Evolutionary conservation across 2,329 filamentous ascomycete species (phyloP), one percentile per base, ranked within the genome.

Genomic region (Monosporascus sp.): DNA sequence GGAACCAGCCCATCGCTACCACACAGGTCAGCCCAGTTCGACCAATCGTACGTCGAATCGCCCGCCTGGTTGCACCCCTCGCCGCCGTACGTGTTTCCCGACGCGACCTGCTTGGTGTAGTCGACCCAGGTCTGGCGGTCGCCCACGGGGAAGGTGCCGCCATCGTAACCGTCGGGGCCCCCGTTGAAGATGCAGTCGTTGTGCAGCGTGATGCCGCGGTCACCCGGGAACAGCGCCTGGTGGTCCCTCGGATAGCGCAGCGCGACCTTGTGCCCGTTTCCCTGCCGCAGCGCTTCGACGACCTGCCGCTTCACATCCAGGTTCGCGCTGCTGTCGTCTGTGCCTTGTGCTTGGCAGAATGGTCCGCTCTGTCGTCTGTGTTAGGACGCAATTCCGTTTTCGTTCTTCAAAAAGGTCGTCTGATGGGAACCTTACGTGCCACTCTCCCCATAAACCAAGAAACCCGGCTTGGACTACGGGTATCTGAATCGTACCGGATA

Each of bases 151-250:
- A 51, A 58, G 8, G 55, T 59, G 26, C 57, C 57, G 31, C 57
- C 52, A 38, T 57, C 57, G 37, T 44, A n/a, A 8, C 55, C 57
- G 7, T 37, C 37, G 2, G 55, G 60, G 67, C 73, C 24, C 65
- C 63, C 8, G 65, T 64, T 17, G 65, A 63, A n/a, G 63, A 65
- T 24, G 66, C 66, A 37, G 62, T 63, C 20, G 70, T 71, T 18
- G 68, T 72, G 18, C 7, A 69, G 59, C 1, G 68, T 73, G 1
- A 62, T 68, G 3, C 61, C 64, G 37, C 52, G 47, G 37, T 59
- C 50, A 31, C 28, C 49, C 20, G 51, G 24, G 28, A 47, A 57
- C 31, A 59, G 49, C 18, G 31, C 45, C 20, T 48, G 41, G 51
- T 59, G 57, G 41, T 59, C 57, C 14, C 40, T 38, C 26, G 57